Percentiles rank a stretch among this genome's conserved stretches.
These are phyloP conservation scores for Dipteronia dyeriana DNA, from an alignment of 345 rosid genomes.

Conservation along the genomic window DNA sequence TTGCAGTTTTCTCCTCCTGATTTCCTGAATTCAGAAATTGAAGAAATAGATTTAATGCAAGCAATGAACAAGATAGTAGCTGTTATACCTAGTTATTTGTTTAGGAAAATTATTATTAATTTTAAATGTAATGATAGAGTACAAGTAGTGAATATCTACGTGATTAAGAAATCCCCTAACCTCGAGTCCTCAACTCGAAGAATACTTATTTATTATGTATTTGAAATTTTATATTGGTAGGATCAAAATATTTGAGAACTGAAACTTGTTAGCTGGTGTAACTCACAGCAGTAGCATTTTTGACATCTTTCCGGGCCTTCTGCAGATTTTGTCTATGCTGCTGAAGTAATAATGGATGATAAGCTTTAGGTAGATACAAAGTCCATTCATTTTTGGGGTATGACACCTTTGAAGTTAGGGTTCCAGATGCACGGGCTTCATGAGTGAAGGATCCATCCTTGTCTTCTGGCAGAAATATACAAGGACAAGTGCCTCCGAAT, in stretches of 20 bases:
- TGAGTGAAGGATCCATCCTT: conserved; percentile 31
- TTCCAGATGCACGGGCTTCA: conserved; percentile 30
- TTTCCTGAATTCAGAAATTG: conserved; percentile 29
- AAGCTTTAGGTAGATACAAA: conserved; percentile 74
- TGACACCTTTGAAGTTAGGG: conserved; percentile 35
- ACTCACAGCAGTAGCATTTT: conserved; percentile 56
- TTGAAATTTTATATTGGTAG: background rate
- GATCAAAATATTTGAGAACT: background rate
- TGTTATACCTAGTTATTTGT: background rate
- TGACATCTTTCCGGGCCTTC: conserved; percentile 50
- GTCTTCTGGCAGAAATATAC: conserved; percentile 57
- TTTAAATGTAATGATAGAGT: background rate
- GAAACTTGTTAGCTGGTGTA: conserved; percentile 9
- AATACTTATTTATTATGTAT: background rate
- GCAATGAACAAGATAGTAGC: conserved; percentile 10
- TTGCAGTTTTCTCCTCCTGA: conserved; percentile 42
- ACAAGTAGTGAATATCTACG: conserved; percentile 2
- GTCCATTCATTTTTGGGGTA: conserved; percentile 57
- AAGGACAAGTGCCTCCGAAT: conserved; percentile 73
- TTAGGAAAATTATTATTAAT: background rate
- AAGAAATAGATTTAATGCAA: conserved; percentile 8
- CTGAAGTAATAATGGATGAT: conserved; percentile 86
- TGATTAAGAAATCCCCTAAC: background rate
- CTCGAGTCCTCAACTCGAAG: background rate
- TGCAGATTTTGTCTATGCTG: conserved; percentile 66